Base-by-base conservation (phyloP, 805 yeast species). In the Starmerella apis region DNA sequence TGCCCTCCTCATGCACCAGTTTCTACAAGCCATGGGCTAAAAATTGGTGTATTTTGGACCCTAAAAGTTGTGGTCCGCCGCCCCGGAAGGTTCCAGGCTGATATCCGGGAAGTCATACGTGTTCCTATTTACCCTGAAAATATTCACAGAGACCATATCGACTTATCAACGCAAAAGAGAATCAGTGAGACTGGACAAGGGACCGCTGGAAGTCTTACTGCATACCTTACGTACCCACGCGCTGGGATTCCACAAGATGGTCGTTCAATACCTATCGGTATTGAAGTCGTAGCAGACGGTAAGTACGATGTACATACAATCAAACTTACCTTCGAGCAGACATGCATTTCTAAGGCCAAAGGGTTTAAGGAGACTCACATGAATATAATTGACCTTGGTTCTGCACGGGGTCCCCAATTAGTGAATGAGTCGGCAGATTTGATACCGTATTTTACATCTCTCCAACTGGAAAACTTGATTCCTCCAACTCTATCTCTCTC, bases 1-100 rank as follows among this genome's bases (percentile, higher is more conserved):
- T 28, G 48, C 16, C 52, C 52, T 7, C 52, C 52, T 7, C 25
- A 50, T 20, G 38, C 45, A 8, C 33, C 32, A 11, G 4, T 49
- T 11, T 25, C 28, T 8, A 16, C 36, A 13, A 18, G 19, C 10
- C 24, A 43, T 3, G 48, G 45, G 14, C 23, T 49, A 23, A 28
- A 24, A 10, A 18, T 23, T 23, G 52, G 52, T 13, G 45, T 44
- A 14, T 19, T 25, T 9, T 49, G 52, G 52, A 32, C 35, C 3
- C 19, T 49, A 16, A 37, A 44, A 18, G 48, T 41, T 6, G 48
- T 44, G 9, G 44, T 48, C n/a, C n/a, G 33, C 10, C 30, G 45
- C 11, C 42, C 48, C 6, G 31, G 45, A 13, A 31, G 16, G 28
- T 24, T 43, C 14, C 35, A 22, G n/a, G 22, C 14, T n/a, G 41